Evolutionary conservation across 2,329 filamentous ascomycete species (phyloP).

Genomic region (Fusarium aywerte): DNA sequence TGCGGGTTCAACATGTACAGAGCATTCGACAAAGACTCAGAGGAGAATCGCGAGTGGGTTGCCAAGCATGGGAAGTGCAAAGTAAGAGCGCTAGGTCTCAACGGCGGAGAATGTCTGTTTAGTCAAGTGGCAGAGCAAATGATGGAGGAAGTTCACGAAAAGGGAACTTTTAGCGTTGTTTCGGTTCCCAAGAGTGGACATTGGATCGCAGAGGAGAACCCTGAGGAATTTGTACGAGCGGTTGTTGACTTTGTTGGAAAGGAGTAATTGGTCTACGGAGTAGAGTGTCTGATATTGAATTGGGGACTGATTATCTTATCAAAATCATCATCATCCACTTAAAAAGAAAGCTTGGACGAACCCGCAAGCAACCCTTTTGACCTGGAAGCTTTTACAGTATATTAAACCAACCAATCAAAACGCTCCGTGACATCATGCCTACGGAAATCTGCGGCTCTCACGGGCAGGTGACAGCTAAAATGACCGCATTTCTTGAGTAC

Average conservation of each 20-base stretch:
- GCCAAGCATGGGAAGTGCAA: slow-evolving; percentile 21
- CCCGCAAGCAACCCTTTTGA: slow-evolving; percentile 29
- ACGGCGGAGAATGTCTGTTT: slow-evolving; percentile 13
- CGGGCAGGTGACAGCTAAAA: slow-evolving; percentile 14
- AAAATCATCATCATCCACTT: slow-evolving; percentile 20
- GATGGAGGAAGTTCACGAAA: slow-evolving; percentile 19
- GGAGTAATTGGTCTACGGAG: background rate
- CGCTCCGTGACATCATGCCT: slow-evolving; percentile 34
- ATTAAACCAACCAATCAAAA: slow-evolving; percentile 42
- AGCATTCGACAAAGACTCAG: slow-evolving; percentile 9
- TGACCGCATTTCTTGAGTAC: slow-evolving; percentile 26
- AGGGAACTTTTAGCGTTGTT: slow-evolving; percentile 7
- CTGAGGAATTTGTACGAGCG: slow-evolving; percentile 5
- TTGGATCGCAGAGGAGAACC: slow-evolving; percentile 27
- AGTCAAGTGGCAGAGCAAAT: slow-evolving; percentile 21
- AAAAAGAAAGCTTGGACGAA: slow-evolving; percentile 9
- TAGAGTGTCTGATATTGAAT: background rate
- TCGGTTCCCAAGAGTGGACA: slow-evolving; percentile 19
- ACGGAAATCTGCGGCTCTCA: slow-evolving; percentile 43
- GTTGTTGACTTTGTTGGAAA: slow-evolving; percentile 20
- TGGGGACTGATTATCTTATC: slow-evolving; percentile 35
- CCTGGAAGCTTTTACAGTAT: background rate
- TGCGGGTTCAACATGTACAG: slow-evolving; percentile 8
- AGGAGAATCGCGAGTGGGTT: slow-evolving; percentile 30
- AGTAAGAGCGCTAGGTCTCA: slow-evolving; percentile 14